Evolutionary conservation across 441 rosid species (phyloP).

Genomic region (Adansonia grandidieri): DNA sequence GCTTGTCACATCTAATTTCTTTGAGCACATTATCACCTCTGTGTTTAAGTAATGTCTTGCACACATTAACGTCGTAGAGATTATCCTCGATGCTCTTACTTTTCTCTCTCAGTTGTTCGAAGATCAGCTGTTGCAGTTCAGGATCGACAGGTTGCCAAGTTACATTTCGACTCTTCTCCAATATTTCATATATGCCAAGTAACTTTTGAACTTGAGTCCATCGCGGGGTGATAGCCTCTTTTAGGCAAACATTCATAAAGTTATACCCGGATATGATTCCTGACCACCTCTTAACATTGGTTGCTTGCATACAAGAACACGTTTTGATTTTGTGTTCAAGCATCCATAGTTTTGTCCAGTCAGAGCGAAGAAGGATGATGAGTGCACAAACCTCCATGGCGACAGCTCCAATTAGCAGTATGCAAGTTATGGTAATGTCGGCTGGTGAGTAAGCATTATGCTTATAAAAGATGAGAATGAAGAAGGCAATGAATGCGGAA

Average conservation of each 20-base stretch:
- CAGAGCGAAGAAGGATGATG: conserved; percentile 36
- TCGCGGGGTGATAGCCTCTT: neutral
- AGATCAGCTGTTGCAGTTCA: conserved; percentile 36
- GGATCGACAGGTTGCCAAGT: conserved; percentile 22
- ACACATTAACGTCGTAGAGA: neutral
- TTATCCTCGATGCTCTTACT: neutral
- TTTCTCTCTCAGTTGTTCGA: conserved; percentile 28
- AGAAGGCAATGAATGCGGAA: conserved; percentile 34
- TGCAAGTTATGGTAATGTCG: conserved; percentile 39
- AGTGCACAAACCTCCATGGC: conserved; percentile 41
- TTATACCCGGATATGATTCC: conserved; percentile 33
- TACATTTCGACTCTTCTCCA: conserved; percentile 15
- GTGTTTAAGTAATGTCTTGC: neutral
- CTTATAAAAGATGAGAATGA: conserved; percentile 6
- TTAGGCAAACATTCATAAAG: conserved; percentile 36
- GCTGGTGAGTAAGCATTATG: conserved; percentile 8
- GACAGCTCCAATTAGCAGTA: conserved; percentile 49
- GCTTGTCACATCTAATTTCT: neutral
- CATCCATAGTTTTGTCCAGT: conserved; percentile 36
- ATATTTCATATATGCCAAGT: neutral
- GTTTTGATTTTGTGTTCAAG: neutral
- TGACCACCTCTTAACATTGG: conserved; percentile 39
- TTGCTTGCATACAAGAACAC: neutral
- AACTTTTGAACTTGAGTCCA: neutral
- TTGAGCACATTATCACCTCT: neutral